phyloP scores from a whole-genome alignment of 2,329 filamentous ascomycete species.

The Diaporthe sp. region DNA sequence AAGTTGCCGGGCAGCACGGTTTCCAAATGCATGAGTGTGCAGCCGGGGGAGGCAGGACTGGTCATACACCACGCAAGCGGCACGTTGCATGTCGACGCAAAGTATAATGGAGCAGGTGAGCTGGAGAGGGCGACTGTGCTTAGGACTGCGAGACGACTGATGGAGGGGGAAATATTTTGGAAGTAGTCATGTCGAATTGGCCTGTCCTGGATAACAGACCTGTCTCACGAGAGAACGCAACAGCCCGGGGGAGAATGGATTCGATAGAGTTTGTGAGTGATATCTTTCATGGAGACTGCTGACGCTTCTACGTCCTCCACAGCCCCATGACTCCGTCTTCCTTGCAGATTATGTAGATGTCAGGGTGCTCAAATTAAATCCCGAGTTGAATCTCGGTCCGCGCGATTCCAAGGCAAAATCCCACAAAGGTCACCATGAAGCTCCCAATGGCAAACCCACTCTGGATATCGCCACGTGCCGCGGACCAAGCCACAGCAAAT shows the following conservation, averaged over 20 bases:
- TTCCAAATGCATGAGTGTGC: conserved; percentile 47
- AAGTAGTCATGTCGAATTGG: background rate
- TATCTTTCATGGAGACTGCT: no score
- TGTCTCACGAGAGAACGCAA: no score
- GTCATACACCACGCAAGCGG: conserved; percentile 65
- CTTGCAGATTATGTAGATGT: no score
- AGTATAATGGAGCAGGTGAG: conserved; percentile 52
- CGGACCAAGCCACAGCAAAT: conserved; percentile 45
- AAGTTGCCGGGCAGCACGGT: conserved; percentile 59
- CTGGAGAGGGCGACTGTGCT: conserved; percentile 61
- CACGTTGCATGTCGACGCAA: conserved; percentile 60
- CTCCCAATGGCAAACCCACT: conserved; percentile 47
- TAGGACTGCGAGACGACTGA: conserved; percentile 63
- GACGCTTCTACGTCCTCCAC: no score
- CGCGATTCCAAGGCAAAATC: conserved; percentile 43
- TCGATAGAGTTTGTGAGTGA: no score
- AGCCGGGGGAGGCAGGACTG: conserved; percentile 44
- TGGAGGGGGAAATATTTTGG: conserved; percentile 63
- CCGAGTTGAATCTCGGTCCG: background rate
- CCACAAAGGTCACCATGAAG: conserved; percentile 46
- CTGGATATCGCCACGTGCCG: conserved; percentile 45
- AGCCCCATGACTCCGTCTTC: no score
- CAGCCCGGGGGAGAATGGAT: no score
- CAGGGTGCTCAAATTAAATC: no score
- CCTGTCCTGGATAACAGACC: no score